A percentile compares a stretch with the other conserved stretches of the same genome.
phyloP scores from a whole-genome alignment of 2,329 filamentous ascomycete genomes.

The Lachnellula willkommii region DNA sequence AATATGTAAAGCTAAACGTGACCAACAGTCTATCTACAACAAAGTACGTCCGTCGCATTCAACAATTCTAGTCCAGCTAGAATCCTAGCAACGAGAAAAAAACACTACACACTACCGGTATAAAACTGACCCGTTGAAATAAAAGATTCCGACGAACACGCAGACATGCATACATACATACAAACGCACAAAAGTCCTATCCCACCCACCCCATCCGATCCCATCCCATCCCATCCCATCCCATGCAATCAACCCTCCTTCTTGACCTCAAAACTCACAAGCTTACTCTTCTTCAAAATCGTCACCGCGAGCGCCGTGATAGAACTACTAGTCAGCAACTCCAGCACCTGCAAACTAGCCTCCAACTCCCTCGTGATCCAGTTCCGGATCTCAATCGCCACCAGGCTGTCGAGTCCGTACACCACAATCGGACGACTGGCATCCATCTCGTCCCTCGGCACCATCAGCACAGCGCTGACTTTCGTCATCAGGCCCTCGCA shows the following conservation, averaged over 20 bases:
- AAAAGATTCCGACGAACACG: too few species aligned
- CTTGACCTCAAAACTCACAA: not conserved
- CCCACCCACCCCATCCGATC: too few species aligned
- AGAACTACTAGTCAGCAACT: slow-evolving; percentile 20
- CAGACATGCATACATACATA: too few species aligned
- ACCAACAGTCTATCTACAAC: too few species aligned
- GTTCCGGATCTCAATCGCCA: slow-evolving; percentile 30
- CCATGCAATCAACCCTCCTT: not conserved
- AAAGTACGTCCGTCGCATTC: too few species aligned
- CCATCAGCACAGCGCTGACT: slow-evolving; percentile 43
- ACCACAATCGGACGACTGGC: slow-evolving; percentile 28
- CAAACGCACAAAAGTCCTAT: too few species aligned
- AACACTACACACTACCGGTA: too few species aligned
- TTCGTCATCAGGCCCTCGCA: slow-evolving; percentile 39
- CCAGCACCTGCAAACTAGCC: slow-evolving; percentile 25
- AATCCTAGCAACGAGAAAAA: too few species aligned
- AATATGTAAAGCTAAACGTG: too few species aligned
- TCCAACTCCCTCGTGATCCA: slow-evolving; percentile 35
- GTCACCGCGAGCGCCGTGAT: slow-evolving; percentile 25
- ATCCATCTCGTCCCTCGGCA: slow-evolving; percentile 44
- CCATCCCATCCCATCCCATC: too few species aligned
- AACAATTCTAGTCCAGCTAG: too few species aligned
- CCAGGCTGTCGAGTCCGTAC: slow-evolving; percentile 30
- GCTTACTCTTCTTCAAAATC: slow-evolving; percentile 19
- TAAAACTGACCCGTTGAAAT: too few species aligned